Evolutionary conservation across 306 rosid genomes (phyloP).

Genomic region (Potentilla sterilis): DNA sequence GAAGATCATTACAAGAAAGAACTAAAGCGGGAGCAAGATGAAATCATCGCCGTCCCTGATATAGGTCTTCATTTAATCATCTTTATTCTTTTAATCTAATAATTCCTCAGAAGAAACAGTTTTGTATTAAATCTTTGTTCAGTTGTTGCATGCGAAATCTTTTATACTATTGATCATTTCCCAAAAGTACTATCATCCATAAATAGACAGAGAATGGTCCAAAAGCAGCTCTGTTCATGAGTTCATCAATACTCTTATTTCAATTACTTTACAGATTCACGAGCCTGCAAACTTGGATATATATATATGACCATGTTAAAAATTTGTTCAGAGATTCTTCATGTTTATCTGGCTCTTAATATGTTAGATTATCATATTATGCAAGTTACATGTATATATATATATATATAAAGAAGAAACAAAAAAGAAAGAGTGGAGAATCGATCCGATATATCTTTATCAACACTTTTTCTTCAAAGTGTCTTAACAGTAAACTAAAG

Average conservation of each 20-base stretch:
- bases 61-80: constrained; percentile 26
- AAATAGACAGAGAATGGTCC: neutral
- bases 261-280: neutral
- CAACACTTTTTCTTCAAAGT: neutral
- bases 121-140: neutral
- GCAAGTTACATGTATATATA: no score
- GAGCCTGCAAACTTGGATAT: neutral
- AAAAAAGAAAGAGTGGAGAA: neutral
- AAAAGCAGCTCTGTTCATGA: neutral
- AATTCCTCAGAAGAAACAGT: neutral
- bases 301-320: neutral
- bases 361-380: no score
- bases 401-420: neutral
- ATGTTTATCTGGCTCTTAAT: neutral
- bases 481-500: neutral
- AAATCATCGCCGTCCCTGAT: constrained; percentile 68
- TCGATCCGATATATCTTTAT: neutral
- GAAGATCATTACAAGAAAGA: constrained; percentile 77
- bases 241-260: neutral
- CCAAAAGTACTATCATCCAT: neutral
- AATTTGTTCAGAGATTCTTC: neutral
- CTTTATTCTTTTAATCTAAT: neutral
- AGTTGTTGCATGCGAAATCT: neutral
- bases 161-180: neutral
- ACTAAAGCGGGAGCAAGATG: constrained; percentile 79